These are phyloP conservation scores for Hirsutella rhossiliensis DNA, from an alignment of 2,329 filamentous ascomycete genomes.

Conservation along the genomic window DNA sequence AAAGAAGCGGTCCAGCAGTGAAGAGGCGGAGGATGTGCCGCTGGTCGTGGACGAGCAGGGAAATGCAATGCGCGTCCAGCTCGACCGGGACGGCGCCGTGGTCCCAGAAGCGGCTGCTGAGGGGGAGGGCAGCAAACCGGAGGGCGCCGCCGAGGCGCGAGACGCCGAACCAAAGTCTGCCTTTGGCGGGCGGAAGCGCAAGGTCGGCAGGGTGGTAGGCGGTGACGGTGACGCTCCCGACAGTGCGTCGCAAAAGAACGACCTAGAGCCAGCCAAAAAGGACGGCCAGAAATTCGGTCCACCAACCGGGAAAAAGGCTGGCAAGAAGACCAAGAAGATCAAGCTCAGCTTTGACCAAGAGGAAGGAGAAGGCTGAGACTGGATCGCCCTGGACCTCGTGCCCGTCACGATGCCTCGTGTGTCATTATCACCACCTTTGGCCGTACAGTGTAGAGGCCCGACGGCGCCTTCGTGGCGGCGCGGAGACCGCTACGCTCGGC, in stretches of 20 bases:
- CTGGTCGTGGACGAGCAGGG: constrained; percentile 63
- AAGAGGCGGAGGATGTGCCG: constrained; percentile 66
- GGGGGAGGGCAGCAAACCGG: constrained; percentile 12
- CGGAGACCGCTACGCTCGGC: too few relatives aligned
- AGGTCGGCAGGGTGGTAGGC: constrained; percentile 26
- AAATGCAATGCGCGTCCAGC: constrained; percentile 43
- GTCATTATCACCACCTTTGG: not conserved
- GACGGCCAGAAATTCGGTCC: constrained; percentile 6
- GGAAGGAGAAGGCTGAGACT: constrained; percentile 24
- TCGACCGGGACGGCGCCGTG: constrained; percentile 31
- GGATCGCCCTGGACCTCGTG: not conserved
- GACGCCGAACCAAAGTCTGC: constrained; percentile 15
- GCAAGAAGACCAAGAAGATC: constrained; percentile 50
- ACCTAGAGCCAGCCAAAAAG: constrained; percentile 4
- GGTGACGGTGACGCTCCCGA: constrained; percentile 16
- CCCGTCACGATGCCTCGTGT: too few relatives aligned
- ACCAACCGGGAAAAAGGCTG: constrained; percentile 21
- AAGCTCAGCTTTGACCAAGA: constrained; percentile 58
- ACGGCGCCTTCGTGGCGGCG: too few relatives aligned
- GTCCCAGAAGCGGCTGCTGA: constrained; percentile 8
- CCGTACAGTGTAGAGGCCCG: not conserved
- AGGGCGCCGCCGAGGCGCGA: constrained; percentile 9
- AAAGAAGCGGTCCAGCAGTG: constrained; percentile 47
- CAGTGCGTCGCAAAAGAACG: constrained; percentile 4
- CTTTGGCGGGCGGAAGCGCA: constrained; percentile 39